Percentiles rank a stretch among this genome's conserved stretches.
These are phyloP conservation scores for Austroboletus niveus DNA, from an alignment of 1,284 basidiomycete species.

Conservation along the genomic window DNA sequence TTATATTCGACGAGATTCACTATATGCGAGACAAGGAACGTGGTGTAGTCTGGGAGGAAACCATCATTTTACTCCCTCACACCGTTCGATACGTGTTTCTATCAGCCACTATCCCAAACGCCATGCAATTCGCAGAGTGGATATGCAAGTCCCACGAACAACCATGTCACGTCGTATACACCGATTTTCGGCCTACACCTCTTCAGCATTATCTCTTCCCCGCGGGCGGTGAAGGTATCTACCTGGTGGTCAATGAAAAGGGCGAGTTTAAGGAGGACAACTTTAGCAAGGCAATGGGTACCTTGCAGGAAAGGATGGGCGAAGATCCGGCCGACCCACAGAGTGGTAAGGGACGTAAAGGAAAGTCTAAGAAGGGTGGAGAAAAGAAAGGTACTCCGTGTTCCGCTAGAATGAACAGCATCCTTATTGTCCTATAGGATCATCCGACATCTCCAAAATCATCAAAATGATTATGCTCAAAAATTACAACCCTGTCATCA, in stretches of 20 bases:
- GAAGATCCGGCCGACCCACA: slow-evolving; percentile 90
- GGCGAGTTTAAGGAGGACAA: slow-evolving; percentile 97
- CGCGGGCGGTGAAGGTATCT: slow-evolving; percentile 94
- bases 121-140: slow-evolving; percentile 99
- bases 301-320: slow-evolving; percentile 81
- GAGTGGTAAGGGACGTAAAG: slow-evolving; percentile 81
- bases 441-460: slow-evolving; percentile 96
- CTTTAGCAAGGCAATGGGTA: slow-evolving; percentile 97
- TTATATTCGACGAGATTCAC: slow-evolving; percentile 99
- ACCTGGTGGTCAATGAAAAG: slow-evolving; percentile 97
- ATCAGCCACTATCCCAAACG: slow-evolving; percentile 99
- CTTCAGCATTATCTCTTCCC: slow-evolving; percentile 99
- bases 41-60: slow-evolving; percentile 88
- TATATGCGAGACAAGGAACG: slow-evolving; percentile 99
- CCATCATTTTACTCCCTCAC: slow-evolving; percentile 96
- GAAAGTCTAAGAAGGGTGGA: slow-evolving; percentile 89
- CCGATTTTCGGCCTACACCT: slow-evolving; percentile 97
- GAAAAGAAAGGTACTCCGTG: slow-evolving; percentile 73
- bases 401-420: background rate
- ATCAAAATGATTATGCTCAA: slow-evolving; percentile 99
- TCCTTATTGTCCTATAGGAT: slow-evolving; percentile 45
- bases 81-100: slow-evolving; percentile 97
- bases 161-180: slow-evolving; percentile 99
- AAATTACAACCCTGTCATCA: slow-evolving; percentile 98
- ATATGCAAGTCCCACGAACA: slow-evolving; percentile 97